These are phyloP conservation scores for Keqinozyma sinolaborantium DNA, from an alignment of 1,139 yeast genomes.

Conservation along the genomic window DNA sequence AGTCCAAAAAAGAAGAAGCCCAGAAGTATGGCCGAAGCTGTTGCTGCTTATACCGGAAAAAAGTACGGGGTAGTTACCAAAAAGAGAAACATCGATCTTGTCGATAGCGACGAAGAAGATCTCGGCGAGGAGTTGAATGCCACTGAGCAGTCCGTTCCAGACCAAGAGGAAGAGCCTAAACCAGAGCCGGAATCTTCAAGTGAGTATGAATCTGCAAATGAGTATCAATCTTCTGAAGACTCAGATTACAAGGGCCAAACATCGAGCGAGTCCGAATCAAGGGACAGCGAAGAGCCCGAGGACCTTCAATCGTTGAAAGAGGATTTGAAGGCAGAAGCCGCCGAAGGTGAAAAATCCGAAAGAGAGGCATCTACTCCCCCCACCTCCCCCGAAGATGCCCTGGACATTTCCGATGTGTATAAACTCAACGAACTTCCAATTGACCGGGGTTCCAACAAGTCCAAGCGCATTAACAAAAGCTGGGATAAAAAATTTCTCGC, in stretches of 20 bases:
- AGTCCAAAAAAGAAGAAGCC: constrained; percentile 26
- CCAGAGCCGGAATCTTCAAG: constrained; percentile 4
- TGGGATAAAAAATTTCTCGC: constrained; percentile 49
- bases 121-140: constrained; percentile 16
- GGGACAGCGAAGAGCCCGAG: constrained; percentile 20
- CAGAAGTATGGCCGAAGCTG: constrained; percentile 58
- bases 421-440: constrained; percentile 47
- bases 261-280: constrained; percentile 7
- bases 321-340: constrained; percentile 30
- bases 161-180: constrained; percentile 13
- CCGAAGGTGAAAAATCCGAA: constrained; percentile 16
- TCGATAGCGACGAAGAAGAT: constrained; percentile 21
- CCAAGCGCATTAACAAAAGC: constrained; percentile 53
- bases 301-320: constrained; percentile 29
- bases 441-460: constrained; percentile 59
- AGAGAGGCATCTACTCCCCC: constrained; percentile 36
- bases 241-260: constrained; percentile 11
- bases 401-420: constrained; percentile 30
- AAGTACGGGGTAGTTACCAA: constrained; percentile 42
- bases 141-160: constrained; percentile 1
- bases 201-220: constrained; percentile 12
- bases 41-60: constrained; percentile 56
- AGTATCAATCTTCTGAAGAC: constrained; percentile 10
- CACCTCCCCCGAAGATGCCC: constrained; percentile 37
- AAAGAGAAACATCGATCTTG: constrained; percentile 16